A percentile compares a stretch with the other conserved stretches of the same genome.
phyloP scores from a whole-genome alignment of 2,329 filamentous ascomycete genomes.

The Cordyceps tenuipes region DNA sequence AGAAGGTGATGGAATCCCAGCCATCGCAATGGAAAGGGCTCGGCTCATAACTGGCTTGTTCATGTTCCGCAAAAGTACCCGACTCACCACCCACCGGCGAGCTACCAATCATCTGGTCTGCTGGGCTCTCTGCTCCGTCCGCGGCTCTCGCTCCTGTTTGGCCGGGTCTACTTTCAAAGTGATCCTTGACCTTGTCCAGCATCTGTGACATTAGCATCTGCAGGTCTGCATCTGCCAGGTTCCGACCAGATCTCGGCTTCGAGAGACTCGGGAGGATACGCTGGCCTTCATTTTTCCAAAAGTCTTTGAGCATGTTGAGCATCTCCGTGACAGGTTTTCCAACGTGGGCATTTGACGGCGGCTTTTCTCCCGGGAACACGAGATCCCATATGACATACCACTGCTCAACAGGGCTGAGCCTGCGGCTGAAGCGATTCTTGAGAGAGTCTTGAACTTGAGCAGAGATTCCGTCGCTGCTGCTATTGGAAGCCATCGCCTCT shows the following conservation, averaged over 20 bases:
- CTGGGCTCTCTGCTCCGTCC: neutral
- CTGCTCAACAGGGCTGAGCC: slow-evolving; percentile 6
- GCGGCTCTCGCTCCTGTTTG: neutral
- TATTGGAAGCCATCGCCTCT: neutral
- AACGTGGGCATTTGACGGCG: slow-evolving; percentile 7
- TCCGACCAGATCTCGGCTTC: neutral
- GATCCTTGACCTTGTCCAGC: slow-evolving; percentile 7
- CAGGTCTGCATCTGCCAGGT: neutral
- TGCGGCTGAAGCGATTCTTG: slow-evolving; percentile 9
- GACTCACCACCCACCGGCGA: neutral
- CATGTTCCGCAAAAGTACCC: neutral
- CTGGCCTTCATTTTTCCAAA: slow-evolving; percentile 10
- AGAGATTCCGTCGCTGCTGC: slow-evolving; percentile 7
- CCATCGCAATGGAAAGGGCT: neutral
- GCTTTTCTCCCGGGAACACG: slow-evolving; percentile 9
- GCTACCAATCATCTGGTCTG: neutral
- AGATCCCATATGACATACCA: slow-evolving; percentile 16
- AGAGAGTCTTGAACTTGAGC: slow-evolving; percentile 9
- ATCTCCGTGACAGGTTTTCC: slow-evolving; percentile 12
- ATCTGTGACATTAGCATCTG: neutral
- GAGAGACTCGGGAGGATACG: neutral
- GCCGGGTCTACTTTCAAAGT: neutral
- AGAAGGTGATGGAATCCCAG: neutral
- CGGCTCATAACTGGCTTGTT: slow-evolving; percentile 3
- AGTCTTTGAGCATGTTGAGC: slow-evolving; percentile 11